These are phyloP conservation scores for Globisporangium recalcitrans DNA, from an alignment of 352 stramenopile genomes.

Conservation along the genomic window DNA sequence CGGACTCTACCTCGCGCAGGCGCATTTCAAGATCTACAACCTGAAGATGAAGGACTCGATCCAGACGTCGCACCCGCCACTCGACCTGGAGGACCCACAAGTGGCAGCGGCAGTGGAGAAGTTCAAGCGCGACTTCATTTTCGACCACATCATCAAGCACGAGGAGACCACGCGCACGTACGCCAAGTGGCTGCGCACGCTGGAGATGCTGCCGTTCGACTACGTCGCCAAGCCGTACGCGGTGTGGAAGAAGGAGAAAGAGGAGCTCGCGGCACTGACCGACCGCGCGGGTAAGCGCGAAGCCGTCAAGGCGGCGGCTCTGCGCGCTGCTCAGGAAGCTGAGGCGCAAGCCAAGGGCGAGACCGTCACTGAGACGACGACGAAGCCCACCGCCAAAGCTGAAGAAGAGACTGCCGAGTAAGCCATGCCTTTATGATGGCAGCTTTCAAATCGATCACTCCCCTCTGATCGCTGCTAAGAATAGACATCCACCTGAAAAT, in stretches of 20 bases:
- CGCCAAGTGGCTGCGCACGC: conserved; percentile 71
- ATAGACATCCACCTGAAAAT: background rate
- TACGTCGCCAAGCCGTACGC: conserved; percentile 54
- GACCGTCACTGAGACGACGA: background rate
- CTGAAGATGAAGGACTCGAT: conserved; percentile 63
- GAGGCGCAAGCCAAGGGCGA: background rate
- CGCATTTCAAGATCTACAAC: conserved; percentile 87
- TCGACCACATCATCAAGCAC: conserved; percentile 80
- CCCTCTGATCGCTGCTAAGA: background rate
- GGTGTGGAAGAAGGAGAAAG: conserved; percentile 77
- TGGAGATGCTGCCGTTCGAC: conserved; percentile 65
- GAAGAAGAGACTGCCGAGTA: background rate
- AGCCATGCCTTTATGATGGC: too few relatives aligned
- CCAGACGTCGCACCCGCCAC: conserved; percentile 57
- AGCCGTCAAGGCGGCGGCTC: conserved; percentile 23
- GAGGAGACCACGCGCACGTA: conserved; percentile 73
- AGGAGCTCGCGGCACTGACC: conserved; percentile 39
- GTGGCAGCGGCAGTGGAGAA: conserved; percentile 53
- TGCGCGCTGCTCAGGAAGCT: conserved; percentile 10
- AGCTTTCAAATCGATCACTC: too few relatives aligned
- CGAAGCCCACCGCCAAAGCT: background rate
- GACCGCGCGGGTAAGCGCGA: conserved; percentile 38
- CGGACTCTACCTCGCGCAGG: conserved; percentile 80
- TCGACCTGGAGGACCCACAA: conserved; percentile 51
- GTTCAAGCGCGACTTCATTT: conserved; percentile 80